Evolutionary conservation across 768 basidiomycete genomes (phyloP).

Genomic region (Boletus rubescentipes): DNA sequence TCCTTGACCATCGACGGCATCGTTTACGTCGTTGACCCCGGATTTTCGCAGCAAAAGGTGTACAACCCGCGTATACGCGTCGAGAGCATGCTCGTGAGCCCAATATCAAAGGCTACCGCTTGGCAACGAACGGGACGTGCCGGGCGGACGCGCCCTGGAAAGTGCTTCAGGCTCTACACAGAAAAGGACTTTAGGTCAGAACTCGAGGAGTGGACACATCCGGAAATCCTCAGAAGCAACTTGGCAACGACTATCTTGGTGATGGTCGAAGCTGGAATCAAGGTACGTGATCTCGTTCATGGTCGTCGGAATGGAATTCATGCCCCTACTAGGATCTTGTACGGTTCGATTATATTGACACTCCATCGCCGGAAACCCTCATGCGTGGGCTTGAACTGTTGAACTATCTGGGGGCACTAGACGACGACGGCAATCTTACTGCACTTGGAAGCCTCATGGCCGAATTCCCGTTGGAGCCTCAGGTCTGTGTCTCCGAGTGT

Average conservation of each 20-base stretch:
- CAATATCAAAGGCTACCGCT: conserved; percentile 95
- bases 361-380: conserved; percentile 92
- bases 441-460: conserved; percentile 90
- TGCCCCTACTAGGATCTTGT: conserved; percentile 63
- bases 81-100: conserved; percentile 90
- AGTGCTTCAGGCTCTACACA: conserved; percentile 96
- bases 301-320: not conserved
- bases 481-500: conserved; percentile 61
- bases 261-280: conserved; percentile 91
- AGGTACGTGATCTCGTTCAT: conserved; percentile 40
- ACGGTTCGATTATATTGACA: conserved; percentile 85
- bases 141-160: conserved; percentile 93
- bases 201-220: conserved; percentile 95
- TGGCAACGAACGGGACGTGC: conserved; percentile 97
- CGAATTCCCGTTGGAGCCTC: conserved; percentile 98
- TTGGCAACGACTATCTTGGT: conserved; percentile 91
- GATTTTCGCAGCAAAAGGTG: conserved; percentile 96
- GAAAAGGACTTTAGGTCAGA: conserved; percentile 96
- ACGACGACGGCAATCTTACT: conserved; percentile 92
- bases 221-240: conserved; percentile 93
- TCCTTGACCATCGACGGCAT: conserved; percentile 98
- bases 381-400: conserved; percentile 96
- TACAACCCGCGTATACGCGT: conserved; percentile 98
- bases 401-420: conserved; percentile 88
- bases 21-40: conserved; percentile 98